phyloP scores from a whole-genome alignment of 116 monocot species.

The Dioscorea cayenensis region DNA sequence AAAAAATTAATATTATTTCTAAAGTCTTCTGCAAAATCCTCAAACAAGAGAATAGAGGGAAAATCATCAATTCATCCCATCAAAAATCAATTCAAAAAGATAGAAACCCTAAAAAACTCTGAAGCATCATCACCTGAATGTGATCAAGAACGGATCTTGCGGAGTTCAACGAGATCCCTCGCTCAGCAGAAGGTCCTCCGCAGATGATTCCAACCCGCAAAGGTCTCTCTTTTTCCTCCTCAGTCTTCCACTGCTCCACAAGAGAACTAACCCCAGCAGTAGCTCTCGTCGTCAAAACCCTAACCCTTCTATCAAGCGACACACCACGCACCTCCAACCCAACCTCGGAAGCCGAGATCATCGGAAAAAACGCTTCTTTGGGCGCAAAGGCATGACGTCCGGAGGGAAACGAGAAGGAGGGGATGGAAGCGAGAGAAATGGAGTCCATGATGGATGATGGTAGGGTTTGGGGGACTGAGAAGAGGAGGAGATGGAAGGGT shows the following conservation, averaged over 20 bases:
- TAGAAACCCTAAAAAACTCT: background rate
- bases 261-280: conserved; percentile 6
- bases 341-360: background rate
- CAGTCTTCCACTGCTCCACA: conserved; percentile 17
- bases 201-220: conserved; percentile 76
- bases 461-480: background rate
- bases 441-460: conserved; percentile 28
- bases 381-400: background rate
- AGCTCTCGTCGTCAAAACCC: conserved; percentile 3
- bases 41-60: background rate
- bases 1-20: too few species aligned
- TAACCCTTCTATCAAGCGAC: background rate
- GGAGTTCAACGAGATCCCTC: conserved; percentile 91
- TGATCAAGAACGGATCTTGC: conserved; percentile 94
- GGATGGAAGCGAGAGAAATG: conserved; percentile 2
- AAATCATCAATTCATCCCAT: background rate
- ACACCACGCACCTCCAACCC: background rate
- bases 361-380: background rate
- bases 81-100: background rate
- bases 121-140: conserved; percentile 46
- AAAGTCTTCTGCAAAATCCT: background rate
- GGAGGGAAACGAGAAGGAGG: background rate
- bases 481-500: background rate
- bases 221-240: conserved; percentile 25
- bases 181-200: conserved; percentile 86